phyloP scores from a whole-genome alignment of 768 basidiomycete genomes.

The Suillus hirtellus region DNA sequence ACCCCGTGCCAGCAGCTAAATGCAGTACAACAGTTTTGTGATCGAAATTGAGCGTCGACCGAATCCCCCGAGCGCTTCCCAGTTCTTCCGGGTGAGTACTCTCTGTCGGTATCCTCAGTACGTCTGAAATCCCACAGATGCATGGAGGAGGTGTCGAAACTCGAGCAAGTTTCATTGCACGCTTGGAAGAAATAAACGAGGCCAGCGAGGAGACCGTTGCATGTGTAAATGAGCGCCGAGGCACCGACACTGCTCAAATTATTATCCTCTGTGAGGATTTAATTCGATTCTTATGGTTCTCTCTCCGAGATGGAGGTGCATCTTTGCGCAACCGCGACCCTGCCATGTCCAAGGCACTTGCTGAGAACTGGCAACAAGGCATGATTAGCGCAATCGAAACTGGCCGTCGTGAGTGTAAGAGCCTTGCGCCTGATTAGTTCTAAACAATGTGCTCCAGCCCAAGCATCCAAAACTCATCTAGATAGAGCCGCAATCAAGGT shows the following conservation, averaged over 20 bases:
- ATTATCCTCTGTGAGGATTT: conserved; percentile 23
- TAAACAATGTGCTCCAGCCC: conserved; percentile 11
- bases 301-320: conserved; percentile 29
- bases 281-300: conserved; percentile 32
- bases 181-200: conserved; percentile 15
- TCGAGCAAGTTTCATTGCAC: conserved; percentile 19
- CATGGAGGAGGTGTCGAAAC: conserved; percentile 24
- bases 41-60: conserved; percentile 23
- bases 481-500: conserved; percentile 1
- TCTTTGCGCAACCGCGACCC: conserved; percentile 18
- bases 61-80: conserved; percentile 17
- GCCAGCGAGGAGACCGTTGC: conserved; percentile 23
- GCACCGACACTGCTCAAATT: conserved; percentile 29
- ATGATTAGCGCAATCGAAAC: conserved; percentile 19
- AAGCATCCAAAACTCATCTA: conserved; percentile 8
- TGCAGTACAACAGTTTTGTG: conserved; percentile 18
- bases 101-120: neutral
- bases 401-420: conserved; percentile 23
- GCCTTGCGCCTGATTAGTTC: neutral
- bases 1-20: conserved; percentile 4
- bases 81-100: conserved; percentile 23
- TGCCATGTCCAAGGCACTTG: conserved; percentile 18
- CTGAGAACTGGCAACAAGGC: conserved; percentile 21
- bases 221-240: conserved; percentile 23
- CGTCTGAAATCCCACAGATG: conserved; percentile 21